Conservation (phyloP, 257 asterid genomes). For the Solanum sejunctum region DNA sequence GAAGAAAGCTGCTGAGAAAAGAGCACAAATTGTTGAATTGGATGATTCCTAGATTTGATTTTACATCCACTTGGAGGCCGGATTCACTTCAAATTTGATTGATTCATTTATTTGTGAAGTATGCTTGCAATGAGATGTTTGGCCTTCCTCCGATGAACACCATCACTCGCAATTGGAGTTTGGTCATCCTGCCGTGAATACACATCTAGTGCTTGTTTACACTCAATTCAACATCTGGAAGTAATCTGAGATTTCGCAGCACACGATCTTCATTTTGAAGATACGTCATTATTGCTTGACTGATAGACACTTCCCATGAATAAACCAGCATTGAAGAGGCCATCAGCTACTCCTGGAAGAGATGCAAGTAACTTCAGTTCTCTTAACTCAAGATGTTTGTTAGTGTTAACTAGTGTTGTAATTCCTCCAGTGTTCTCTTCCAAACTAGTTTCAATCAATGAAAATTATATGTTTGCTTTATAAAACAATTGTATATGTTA, state of each 20-base stretch:
- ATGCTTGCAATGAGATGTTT: background rate
- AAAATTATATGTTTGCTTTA: background rate
- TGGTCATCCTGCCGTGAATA: background rate
- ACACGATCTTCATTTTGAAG: background rate
- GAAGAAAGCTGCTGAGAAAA: conserved; percentile 85
- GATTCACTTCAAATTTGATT: background rate
- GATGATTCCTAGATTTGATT: conserved; percentile 25
- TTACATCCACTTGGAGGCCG: background rate
- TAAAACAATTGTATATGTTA: background rate
- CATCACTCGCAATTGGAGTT: background rate
- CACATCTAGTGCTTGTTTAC: background rate
- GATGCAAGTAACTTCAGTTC: background rate
- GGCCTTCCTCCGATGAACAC: background rate
- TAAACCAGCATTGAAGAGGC: background rate
- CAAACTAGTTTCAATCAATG: background rate
- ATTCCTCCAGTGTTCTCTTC: background rate
- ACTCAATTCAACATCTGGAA: background rate
- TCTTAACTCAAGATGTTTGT: background rate
- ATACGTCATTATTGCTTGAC: background rate
- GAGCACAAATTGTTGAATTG: conserved; percentile 75
- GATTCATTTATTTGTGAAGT: background rate
- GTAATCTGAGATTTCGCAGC: background rate
- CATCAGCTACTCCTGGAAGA: background rate
- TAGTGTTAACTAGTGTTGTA: background rate
- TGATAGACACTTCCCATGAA: background rate